phyloP scores from a whole-genome alignment of 176 grass and related monocot species.

The Themeda triandra region DNA sequence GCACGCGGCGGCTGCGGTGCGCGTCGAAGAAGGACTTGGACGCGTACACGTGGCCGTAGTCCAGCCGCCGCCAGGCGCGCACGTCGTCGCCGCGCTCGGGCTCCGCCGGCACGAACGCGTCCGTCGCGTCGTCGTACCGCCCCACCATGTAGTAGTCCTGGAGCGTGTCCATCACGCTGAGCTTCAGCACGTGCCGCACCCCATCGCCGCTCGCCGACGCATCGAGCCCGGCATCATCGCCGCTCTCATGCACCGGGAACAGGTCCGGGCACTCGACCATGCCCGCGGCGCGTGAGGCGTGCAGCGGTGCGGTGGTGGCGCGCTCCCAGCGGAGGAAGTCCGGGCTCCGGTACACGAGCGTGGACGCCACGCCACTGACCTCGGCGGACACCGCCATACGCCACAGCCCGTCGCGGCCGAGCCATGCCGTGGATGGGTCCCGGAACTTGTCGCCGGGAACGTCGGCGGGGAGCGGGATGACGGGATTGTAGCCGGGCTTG shows the following conservation, averaged over 20 bases:
- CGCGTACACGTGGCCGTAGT: too few species aligned
- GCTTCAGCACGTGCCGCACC: slow-evolving; percentile 57
- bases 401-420: slow-evolving; percentile 58
- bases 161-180: slow-evolving; percentile 44
- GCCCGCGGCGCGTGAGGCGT: slow-evolving; percentile 19
- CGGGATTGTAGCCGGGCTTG: slow-evolving; percentile 70
- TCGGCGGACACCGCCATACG: slow-evolving; percentile 40
- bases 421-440: slow-evolving; percentile 70
- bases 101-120: background rate
- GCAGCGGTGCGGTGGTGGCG: slow-evolving; percentile 28
- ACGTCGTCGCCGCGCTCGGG: background rate
- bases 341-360: slow-evolving; percentile 46
- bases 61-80: too few species aligned
- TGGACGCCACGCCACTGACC: slow-evolving; percentile 31
- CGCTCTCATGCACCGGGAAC: too few species aligned
- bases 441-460: slow-evolving; percentile 44
- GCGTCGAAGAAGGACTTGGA: too few species aligned
- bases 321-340: slow-evolving; percentile 62
- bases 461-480: slow-evolving; percentile 44
- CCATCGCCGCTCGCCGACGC: too few species aligned
- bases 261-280: slow-evolving; percentile 80
- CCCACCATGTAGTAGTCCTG: slow-evolving; percentile 73
- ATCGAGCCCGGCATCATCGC: too few species aligned
- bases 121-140: too few species aligned
- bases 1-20: too few species aligned